Conservation (phyloP, 345 rosid genomes). For the Citrus australasica region DNA sequence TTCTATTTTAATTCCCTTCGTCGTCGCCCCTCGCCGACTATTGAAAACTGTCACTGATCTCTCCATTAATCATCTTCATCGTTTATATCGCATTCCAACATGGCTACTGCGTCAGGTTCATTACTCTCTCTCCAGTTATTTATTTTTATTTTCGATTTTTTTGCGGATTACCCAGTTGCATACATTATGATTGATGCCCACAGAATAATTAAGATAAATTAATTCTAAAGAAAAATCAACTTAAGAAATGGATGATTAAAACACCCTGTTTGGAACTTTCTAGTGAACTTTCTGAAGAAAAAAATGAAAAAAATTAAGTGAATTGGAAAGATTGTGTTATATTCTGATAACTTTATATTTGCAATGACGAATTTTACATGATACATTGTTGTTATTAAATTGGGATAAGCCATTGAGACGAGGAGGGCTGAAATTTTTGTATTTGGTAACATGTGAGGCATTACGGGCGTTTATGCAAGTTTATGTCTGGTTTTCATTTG, state of each 20-base stretch:
- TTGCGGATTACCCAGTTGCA: not conserved
- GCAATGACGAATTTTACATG: not conserved
- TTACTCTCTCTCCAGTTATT: not conserved
- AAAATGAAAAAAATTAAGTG: not conserved
- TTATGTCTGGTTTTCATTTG: not conserved
- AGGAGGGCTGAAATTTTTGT: not conserved
- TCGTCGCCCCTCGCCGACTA: too few relatives aligned
- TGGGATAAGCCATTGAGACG: not conserved
- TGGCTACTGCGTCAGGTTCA: conserved; percentile 42
- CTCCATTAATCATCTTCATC: too few relatives aligned
- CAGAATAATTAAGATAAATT: not conserved
- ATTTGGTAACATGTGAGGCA: not conserved
- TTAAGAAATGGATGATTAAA: not conserved
- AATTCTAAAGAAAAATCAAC: not conserved
- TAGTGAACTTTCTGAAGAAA: too few relatives aligned
- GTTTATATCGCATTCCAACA: not conserved
- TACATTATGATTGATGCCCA: not conserved
- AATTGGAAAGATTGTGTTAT: not conserved
- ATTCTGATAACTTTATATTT: not conserved
- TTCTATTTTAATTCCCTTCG: too few relatives aligned
- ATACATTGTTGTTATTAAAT: not conserved
- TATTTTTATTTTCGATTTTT: not conserved
- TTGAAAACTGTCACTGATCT: too few relatives aligned
- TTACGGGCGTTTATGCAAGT: not conserved
- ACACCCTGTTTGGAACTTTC: too few relatives aligned